Evolutionary conservation across 1,284 basidiomycete genomes (phyloP).

Genomic region (Exsudoporus floridanus): DNA sequence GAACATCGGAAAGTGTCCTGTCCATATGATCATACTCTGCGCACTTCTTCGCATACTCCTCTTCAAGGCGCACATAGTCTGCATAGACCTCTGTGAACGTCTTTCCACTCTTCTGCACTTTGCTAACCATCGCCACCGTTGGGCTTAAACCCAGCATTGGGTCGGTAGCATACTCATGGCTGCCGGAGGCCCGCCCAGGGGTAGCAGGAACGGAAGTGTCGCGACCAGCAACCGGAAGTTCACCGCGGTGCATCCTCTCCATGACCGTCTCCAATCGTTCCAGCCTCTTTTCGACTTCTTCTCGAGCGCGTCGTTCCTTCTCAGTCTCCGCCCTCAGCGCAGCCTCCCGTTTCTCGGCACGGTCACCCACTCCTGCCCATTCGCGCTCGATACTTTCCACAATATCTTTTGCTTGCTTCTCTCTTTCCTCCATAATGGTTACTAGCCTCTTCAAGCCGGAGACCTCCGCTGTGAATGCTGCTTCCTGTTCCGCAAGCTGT

Average conservation of each 20-base stretch:
- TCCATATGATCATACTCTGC: constrained; percentile 83
- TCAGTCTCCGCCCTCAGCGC: constrained; percentile 66
- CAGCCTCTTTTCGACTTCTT: constrained; percentile 59
- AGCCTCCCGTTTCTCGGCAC: constrained; percentile 65
- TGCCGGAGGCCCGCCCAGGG: constrained; percentile 51
- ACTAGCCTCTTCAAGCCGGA: constrained; percentile 70
- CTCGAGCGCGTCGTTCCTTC: constrained; percentile 56
- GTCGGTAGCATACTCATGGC: constrained; percentile 44
- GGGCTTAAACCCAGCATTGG: constrained; percentile 72
- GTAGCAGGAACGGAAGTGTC: constrained; percentile 44
- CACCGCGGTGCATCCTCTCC: constrained; percentile 64
- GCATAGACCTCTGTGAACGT: constrained; percentile 89
- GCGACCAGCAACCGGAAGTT: constrained; percentile 57
- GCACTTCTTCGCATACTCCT: constrained; percentile 75
- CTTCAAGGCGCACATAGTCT: constrained; percentile 84
- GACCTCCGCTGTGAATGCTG: constrained; percentile 73
- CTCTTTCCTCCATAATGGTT: constrained; percentile 79
- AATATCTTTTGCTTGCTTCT: constrained; percentile 74
- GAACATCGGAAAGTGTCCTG: constrained; percentile 66
- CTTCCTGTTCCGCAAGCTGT: constrained; percentile 77
- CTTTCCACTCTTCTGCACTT: constrained; percentile 75
- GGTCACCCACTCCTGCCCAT: constrained; percentile 70
- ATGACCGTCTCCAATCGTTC: constrained; percentile 64
- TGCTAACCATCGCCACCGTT: constrained; percentile 81
- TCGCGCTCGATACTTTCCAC: constrained; percentile 78